Conservation (phyloP, 225 moss, liverwort and hornwort species). For the Takakia lepidozioides region DNA sequence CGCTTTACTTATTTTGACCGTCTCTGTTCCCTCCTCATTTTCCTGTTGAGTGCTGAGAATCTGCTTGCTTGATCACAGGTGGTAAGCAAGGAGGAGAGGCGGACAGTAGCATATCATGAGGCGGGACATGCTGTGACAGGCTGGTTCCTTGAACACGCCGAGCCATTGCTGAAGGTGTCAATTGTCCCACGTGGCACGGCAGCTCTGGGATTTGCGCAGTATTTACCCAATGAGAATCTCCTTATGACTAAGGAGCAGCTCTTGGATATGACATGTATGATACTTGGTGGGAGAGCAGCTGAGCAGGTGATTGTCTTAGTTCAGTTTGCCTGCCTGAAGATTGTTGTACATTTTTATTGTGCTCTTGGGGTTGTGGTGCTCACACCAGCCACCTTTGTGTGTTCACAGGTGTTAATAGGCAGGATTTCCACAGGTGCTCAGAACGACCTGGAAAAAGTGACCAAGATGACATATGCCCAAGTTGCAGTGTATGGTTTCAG, state of each 20-base stretch:
- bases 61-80: too few relatives aligned
- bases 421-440: slow-evolving; percentile 97
- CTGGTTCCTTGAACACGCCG: slow-evolving; percentile 93
- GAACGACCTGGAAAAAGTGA: slow-evolving; percentile 95
- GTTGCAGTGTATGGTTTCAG: slow-evolving; percentile 97
- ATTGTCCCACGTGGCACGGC: slow-evolving; percentile 97
- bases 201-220: slow-evolving; percentile 97
- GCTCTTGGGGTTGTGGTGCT: not conserved
- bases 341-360: not conserved
- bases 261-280: slow-evolving; percentile 99
- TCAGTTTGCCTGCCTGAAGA: not conserved
- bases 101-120: slow-evolving; percentile 94
- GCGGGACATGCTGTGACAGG: slow-evolving; percentile 96
- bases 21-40: too few relatives aligned
- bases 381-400: not conserved
- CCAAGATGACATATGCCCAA: slow-evolving; percentile 98
- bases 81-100: slow-evolving; percentile 95
- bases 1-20: too few relatives aligned
- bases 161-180: slow-evolving; percentile 92
- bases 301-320: slow-evolving; percentile 59
- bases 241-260: slow-evolving; percentile 99
- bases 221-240: slow-evolving; percentile 92
- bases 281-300: slow-evolving; percentile 92
- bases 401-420: slow-evolving; percentile 63
- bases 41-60: too few relatives aligned